phyloP scores from a whole-genome alignment of 192 early-diverging fungal species.

The Umbelopsis ramanniana region DNA sequence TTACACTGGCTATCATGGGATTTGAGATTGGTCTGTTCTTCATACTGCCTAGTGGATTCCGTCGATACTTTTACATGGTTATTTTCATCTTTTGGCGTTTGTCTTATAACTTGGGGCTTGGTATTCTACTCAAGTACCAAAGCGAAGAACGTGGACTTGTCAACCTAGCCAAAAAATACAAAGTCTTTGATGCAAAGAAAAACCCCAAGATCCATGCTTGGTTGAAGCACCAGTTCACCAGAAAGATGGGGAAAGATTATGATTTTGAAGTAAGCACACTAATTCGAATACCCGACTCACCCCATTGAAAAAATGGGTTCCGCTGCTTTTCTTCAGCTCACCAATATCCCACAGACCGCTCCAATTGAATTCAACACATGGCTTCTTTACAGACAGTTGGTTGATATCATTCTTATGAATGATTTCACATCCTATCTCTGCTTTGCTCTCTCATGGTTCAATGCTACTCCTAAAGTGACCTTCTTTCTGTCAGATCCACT shows the following conservation, averaged over 20 bases:
- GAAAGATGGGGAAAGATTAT: conserved; percentile 82
- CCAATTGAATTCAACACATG: conserved; percentile 97
- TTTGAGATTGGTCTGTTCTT: conserved; percentile 72
- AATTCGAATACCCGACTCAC: neutral
- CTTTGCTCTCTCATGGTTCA: conserved; percentile 84
- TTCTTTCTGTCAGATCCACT: conserved; percentile 68
- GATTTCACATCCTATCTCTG: conserved; percentile 86
- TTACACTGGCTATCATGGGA: conserved; percentile 68
- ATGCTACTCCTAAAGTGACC: conserved; percentile 62
- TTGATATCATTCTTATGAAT: conserved; percentile 92
- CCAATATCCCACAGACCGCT: conserved; percentile 47
- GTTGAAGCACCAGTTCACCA: conserved; percentile 70
- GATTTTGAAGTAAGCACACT: conserved; percentile 68
- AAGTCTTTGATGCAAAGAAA: conserved; percentile 65
- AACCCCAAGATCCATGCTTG: conserved; percentile 58
- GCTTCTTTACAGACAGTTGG: conserved; percentile 92
- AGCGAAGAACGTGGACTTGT: conserved; percentile 77
- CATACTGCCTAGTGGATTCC: conserved; percentile 54
- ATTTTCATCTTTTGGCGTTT: conserved; percentile 88
- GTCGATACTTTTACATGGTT: conserved; percentile 66
- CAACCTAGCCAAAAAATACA: conserved; percentile 67
- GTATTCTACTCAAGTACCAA: conserved; percentile 80
- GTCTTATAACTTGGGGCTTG: conserved; percentile 87
- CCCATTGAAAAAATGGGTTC: neutral
- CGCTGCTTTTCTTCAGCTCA: neutral